Evolutionary conservation across 352 stramenopile species (phyloP), one percentile per base, ranked within the genome.

Genomic region (Globisporangium iwayamae): DNA sequence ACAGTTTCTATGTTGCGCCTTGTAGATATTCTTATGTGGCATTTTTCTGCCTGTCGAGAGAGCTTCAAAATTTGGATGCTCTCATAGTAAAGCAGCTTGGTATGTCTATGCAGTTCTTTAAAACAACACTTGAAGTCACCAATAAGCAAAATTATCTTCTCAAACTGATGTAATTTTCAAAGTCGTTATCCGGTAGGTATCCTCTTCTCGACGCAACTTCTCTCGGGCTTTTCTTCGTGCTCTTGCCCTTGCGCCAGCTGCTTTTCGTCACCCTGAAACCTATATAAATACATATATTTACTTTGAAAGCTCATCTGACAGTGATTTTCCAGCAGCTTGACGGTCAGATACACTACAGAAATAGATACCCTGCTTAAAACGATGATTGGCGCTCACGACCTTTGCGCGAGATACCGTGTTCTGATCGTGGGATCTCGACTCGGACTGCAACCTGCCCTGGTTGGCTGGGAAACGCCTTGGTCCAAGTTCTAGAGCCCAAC

Each of bases 151-250:
- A 38, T 38, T 38, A 38, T 38, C 34, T 38, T 38, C 34, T 38
- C 34, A 38, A 10, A 38, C 34, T 38, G 34, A 7, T 38, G 34
- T 38, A 38, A 38, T 11, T 38, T 38, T 38, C 34, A 38, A 38
- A 7, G 6, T 11, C 34, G 6, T 38, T 38, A 38, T 38, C 34
- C 34, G 34, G 34, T 38, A 38, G 3, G 34, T 11, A 38, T 38
- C 9, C 9, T 7, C 39, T 52, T 34, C 52, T 61, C 38, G 55
- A 39, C 38, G 45, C 38, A 52, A n/a, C 39, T 46, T 48, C 4
- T 34, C 16, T 48, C 13, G 25, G 22, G 22, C 38, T 47, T 60
- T 61, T 61, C 39, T 61, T 61, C 55, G 39, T 3, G 13, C 38
- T 61, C 39, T 38, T 50, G 30, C 25, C 34, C 20, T 9, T 45